A percentile compares a stretch with the other conserved stretches of the same genome.
Conservation (phyloP, 306 rosid genomes). For the Clitoria ternatea region DNA sequence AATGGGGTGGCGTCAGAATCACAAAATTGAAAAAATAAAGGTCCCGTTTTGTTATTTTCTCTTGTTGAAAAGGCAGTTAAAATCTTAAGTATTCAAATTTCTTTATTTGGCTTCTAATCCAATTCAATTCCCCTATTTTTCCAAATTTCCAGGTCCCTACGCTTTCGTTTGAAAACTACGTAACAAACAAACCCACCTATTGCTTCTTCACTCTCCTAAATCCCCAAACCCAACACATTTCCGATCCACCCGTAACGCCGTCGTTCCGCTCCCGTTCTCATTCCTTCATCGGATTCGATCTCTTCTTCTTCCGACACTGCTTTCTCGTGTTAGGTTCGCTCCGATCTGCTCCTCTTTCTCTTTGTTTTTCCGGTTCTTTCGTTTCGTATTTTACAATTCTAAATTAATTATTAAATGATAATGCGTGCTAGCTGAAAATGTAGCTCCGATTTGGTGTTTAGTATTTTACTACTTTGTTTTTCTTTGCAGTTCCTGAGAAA, state of each 20-base stretch:
- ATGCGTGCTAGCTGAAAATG: conserved; percentile 27
- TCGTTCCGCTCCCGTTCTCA: conserved; percentile 13
- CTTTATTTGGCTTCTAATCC: conserved; percentile 18
- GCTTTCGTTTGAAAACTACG: conserved; percentile 31
- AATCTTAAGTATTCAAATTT: conserved; percentile 30
- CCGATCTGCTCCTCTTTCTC: conserved; percentile 30
- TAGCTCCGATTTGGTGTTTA: conserved; percentile 22
- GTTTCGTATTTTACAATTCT: background rate
- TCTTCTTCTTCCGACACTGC: conserved; percentile 29
- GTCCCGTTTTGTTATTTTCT: background rate
- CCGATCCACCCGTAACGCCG: conserved; percentile 27
- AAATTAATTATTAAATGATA: background rate
- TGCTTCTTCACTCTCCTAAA: conserved; percentile 7
- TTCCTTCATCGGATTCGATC: conserved; percentile 5
- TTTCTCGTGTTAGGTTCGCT: conserved; percentile 18
- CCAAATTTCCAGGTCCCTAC: conserved; percentile 22
- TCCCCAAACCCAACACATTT: background rate
- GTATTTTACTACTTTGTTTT: background rate
- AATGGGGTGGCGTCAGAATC: conserved; percentile 6
- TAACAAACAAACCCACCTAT: conserved; percentile 13
- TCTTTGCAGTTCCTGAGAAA: background rate
- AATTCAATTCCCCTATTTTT: background rate
- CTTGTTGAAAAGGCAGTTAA: background rate
- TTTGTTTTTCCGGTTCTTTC: background rate
- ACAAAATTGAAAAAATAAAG: background rate